Conservation (phyloP, 768 basidiomycete genomes). For the Leucosporidium yakuticum region DNA sequence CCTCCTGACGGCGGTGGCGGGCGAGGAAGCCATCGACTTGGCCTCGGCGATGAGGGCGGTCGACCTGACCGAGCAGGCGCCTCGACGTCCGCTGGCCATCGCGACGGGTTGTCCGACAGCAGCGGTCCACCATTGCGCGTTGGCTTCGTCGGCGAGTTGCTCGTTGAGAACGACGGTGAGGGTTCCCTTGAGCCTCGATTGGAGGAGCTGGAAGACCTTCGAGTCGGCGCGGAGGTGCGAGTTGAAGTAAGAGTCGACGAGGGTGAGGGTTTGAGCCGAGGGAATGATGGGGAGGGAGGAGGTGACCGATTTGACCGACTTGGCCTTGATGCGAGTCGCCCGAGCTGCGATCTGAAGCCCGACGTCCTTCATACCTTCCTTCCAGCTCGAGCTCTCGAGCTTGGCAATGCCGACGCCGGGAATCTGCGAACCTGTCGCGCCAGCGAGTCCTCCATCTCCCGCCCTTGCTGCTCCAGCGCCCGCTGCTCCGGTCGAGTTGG, state of each 20-base stretch:
- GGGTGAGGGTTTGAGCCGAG: constrained; percentile 4
- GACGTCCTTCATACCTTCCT: constrained; percentile 57
- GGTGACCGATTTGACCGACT: neutral
- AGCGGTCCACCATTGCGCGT: constrained; percentile 17
- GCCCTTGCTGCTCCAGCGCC: neutral
- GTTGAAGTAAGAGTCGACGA: constrained; percentile 29
- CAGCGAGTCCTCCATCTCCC: constrained; percentile 9
- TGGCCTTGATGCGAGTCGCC: constrained; percentile 47
- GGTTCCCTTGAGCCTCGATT: constrained; percentile 14
- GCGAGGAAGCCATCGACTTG: constrained; percentile 6
- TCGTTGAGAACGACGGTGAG: constrained; percentile 14
- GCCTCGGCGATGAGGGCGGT: neutral
- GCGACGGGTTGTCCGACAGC: neutral
- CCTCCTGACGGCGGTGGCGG: neutral
- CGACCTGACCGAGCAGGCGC: neutral
- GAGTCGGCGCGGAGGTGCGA: constrained; percentile 19
- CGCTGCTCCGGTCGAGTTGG: neutral
- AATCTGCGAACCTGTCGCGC: neutral
- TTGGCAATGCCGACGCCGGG: constrained; percentile 23
- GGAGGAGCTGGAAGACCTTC: constrained; percentile 31
- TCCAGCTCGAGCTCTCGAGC: constrained; percentile 47
- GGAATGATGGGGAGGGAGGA: constrained; percentile 14
- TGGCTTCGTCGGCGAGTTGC: constrained; percentile 19
- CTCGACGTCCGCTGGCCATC: constrained; percentile 12
- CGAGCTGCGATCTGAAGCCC: constrained; percentile 70